A percentile compares a stretch with the other conserved stretches of the same genome.
Conservation (phyloP, 306 rosid species). For the Canavalia gladiata region DNA sequence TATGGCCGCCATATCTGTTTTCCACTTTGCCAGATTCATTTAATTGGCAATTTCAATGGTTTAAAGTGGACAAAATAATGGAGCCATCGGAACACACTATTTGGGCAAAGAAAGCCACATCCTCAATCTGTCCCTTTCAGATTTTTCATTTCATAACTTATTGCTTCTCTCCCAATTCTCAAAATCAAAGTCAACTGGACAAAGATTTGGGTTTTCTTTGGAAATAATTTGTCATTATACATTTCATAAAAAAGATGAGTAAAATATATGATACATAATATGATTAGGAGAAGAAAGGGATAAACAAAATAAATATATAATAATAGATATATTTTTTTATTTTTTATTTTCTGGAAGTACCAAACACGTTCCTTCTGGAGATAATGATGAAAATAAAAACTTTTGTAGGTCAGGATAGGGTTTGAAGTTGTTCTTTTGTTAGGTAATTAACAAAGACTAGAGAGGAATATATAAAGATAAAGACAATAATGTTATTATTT, state of each 20-base stretch:
- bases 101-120: slow-evolving; percentile 2
- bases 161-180: slow-evolving; percentile 23
- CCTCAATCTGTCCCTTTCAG: slow-evolving; percentile 46
- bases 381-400: not conserved
- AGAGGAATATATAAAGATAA: no score
- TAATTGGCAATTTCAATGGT: slow-evolving; percentile 41
- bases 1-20: slow-evolving; percentile 48
- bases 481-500: no score
- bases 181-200: slow-evolving; percentile 47
- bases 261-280: no score
- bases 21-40: slow-evolving; percentile 43
- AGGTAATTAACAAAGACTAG: not conserved
- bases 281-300: no score
- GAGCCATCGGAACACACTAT: slow-evolving; percentile 28
- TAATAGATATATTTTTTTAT: not conserved
- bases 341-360: not conserved
- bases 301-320: no score
- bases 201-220: slow-evolving; percentile 47
- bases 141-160: slow-evolving; percentile 21
- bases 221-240: no score
- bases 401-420: not conserved
- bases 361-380: not conserved
- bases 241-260: no score
- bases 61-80: slow-evolving; percentile 47
- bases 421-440: not conserved